A percentile compares a stretch with the other conserved stretches of the same genome.
Conservation (phyloP, 2,329 filamentous ascomycete species). For the Fulvia fulva region DNA sequence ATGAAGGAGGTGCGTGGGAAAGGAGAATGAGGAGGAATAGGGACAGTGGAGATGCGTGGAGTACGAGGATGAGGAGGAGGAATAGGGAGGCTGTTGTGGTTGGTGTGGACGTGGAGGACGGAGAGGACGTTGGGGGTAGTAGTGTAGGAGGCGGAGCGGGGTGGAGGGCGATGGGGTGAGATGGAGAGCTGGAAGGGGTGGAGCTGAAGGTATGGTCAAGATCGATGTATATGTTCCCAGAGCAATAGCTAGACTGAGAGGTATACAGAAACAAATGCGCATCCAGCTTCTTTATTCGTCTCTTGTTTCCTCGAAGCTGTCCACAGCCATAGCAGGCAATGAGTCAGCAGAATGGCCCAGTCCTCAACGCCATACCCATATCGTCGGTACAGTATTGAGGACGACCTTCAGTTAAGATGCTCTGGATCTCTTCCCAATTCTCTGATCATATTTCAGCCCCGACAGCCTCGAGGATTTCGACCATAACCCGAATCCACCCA, state of each 20-base stretch:
- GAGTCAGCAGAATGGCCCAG: neutral
- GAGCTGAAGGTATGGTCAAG: neutral
- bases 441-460: too few species aligned
- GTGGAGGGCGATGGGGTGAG: neutral
- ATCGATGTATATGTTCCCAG: neutral
- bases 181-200: neutral
- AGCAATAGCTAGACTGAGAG: too few species aligned
- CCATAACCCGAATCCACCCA: neutral
- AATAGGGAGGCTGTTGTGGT: conserved; percentile 87
- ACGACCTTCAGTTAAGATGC: neutral
- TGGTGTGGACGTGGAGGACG: conserved; percentile 56
- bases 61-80: conserved; percentile 45
- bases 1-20: conserved; percentile 10
- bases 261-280: too few species aligned
- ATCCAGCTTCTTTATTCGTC: neutral
- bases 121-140: conserved; percentile 19
- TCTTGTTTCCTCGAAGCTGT: neutral
- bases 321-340: neutral
- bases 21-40: conserved; percentile 67
- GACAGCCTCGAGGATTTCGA: neutral
- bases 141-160: neutral
- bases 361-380: neutral
- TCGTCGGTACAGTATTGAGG: neutral
- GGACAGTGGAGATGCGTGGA: conserved; percentile 22
- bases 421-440: too few species aligned